phyloP scores from a whole-genome alignment of 345 rosid genomes.

The Diplotaxis tenuifolia region DNA sequence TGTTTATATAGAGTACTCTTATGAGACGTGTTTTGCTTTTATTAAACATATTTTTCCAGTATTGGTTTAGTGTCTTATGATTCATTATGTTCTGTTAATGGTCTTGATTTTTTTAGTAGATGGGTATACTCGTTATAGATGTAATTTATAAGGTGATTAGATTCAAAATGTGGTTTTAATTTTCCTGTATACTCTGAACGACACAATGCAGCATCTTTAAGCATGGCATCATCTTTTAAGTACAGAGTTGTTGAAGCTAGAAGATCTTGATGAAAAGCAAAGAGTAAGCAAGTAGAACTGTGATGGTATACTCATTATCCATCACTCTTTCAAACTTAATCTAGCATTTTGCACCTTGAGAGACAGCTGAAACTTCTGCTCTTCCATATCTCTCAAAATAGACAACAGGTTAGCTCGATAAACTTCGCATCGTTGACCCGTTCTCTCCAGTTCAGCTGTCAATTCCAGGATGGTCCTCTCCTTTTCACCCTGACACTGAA shows the following conservation, averaged over 20 bases:
- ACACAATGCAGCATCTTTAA: not conserved
- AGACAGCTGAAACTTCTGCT: conserved; percentile 72
- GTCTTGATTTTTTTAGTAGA: not conserved
- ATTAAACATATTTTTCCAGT: not conserved
- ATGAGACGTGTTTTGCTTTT: not conserved
- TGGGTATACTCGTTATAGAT: not conserved
- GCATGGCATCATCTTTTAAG: not conserved
- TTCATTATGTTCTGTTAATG: too few relatives aligned
- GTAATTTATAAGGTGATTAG: not conserved
- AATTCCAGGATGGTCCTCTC: conserved; percentile 61
- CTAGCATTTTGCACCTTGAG: conserved; percentile 84
- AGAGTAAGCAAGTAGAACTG: not conserved
- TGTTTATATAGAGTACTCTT: not conserved
- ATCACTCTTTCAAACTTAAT: conserved; percentile 69
- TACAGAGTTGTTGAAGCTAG: not conserved
- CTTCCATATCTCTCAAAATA: conserved; percentile 82
- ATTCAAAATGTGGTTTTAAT: not conserved
- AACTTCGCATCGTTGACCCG: conserved; percentile 64
- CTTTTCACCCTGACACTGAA: conserved; percentile 59
- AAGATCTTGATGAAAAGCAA: not conserved
- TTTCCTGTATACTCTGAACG: too few relatives aligned
- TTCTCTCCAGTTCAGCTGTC: conserved; percentile 59
- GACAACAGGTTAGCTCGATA: conserved; percentile 65
- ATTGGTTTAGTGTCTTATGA: not conserved
- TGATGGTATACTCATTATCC: conserved; percentile 39